A percentile compares a stretch with the other conserved stretches of the same genome.
Conservation (phyloP, 768 basidiomycete genomes). For the Panus rudis region DNA sequence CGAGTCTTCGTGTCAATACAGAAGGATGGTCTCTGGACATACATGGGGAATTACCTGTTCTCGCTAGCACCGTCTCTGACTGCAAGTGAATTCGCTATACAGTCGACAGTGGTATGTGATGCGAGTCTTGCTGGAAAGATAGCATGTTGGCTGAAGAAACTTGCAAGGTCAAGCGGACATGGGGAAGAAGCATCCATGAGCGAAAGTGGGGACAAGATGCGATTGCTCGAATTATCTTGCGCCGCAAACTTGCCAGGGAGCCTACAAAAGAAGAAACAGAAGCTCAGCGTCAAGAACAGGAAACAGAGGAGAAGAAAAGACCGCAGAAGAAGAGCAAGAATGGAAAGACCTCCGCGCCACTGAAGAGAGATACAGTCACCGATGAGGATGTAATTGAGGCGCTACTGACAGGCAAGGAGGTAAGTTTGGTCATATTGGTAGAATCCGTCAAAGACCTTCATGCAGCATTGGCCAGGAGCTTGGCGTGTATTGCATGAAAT, state of each 20-base stretch:
- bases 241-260: conserved; percentile 1
- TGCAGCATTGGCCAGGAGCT: conserved; percentile 5
- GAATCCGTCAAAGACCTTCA: neutral
- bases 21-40: conserved; percentile 4
- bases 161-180: conserved; percentile 1
- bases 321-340: too few species aligned
- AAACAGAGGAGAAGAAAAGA: neutral
- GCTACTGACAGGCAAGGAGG: conserved; percentile 4
- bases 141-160: too few species aligned
- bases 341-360: too few species aligned
- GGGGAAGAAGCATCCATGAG: conserved; percentile 3
- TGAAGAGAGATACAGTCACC: conserved; percentile 4
- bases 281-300: neutral
- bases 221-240: conserved; percentile 3
- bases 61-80: conserved; percentile 5
- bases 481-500: conserved; percentile 8
- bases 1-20: conserved; percentile 10
- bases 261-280: conserved; percentile 6
- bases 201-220: conserved; percentile 3
- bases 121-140: too few species aligned
- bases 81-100: conserved; percentile 1
- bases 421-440: neutral
- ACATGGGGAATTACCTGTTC: conserved; percentile 9
- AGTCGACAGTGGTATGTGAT: neutral
- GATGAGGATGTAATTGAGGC: conserved; percentile 3